Base-by-base conservation (phyloP, 2,329 filamentous ascomycete species). In the Aspergillus amoenus region DNA sequence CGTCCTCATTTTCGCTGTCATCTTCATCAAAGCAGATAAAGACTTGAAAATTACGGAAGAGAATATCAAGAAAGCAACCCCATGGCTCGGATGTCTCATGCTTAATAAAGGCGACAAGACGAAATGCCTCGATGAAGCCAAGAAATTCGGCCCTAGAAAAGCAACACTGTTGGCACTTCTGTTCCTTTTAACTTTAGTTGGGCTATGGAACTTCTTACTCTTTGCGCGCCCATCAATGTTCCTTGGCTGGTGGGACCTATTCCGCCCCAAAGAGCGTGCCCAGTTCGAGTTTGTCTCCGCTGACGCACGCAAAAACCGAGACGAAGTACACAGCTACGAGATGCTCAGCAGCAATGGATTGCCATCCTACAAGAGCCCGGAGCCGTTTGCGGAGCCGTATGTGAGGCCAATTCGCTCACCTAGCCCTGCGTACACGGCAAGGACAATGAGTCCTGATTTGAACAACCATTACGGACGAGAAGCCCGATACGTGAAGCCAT, bases 1-100 rank as follows among this genome's bases (percentile, higher is more conserved):
- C 71, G 91, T 97, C 61, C 87, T 97, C 67, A 96, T 96, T 81
- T 97, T 97, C 75, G 88, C 93, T 2, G 81, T 96, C 45, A 84
- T 96, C 54, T 97, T 97, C 70, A 88, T 97, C 48, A 90, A 91
- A 70, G 84, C 96, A 69, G 90, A 96, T 74, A 88, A 88, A 65
- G 83, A 89, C 21, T 82, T 90, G 12, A 77, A 84, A 8, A 66
- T 76, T 52, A 82, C 83, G 3, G 75, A 83, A 18, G 81, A 83
- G 40, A 81, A 85, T 37, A 68, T 88, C 52, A 59, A 73, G 7
- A 81, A 84, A 24, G 84, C 88, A 2, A 60, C 75, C 37, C 79
- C 82, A 3, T 97, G 91, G 90, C 72, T 95, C 1, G 11, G 70
- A 0, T 99, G 94, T 68, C 80, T 99, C n/a, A 76, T 82, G 0